These are phyloP conservation scores for Mangifera indica DNA, from an alignment of 345 rosid genomes.

Conservation along the genomic window DNA sequence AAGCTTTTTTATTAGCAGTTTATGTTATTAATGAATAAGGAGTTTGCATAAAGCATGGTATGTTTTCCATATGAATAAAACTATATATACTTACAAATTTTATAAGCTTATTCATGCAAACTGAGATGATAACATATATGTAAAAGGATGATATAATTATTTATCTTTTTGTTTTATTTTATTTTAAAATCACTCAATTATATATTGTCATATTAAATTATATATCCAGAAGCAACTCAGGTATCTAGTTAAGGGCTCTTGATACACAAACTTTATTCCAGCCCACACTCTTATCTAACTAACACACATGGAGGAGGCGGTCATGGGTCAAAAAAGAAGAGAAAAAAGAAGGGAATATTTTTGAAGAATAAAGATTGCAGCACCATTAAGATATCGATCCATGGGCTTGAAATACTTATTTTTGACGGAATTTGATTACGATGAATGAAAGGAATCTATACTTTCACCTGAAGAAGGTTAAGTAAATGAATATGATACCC, in stretches of 20 bases:
- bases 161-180: too few species aligned
- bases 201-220: too few species aligned
- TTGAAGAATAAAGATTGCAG: too few species aligned
- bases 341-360: conserved; percentile 18
- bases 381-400: too few species aligned
- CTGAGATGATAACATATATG: too few species aligned
- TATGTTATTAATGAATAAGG: background rate
- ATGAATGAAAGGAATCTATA: conserved; percentile 12
- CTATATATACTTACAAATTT: too few species aligned
- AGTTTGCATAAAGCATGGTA: background rate
- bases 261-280: background rate
- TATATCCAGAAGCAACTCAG: too few species aligned
- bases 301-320: background rate
- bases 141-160: too few species aligned
- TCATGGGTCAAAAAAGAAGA: conserved; percentile 19
- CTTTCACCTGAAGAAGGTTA: background rate
- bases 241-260: background rate
- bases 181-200: too few species aligned
- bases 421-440: conserved; percentile 1
- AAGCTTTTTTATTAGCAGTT: background rate
- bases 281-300: too few species aligned
- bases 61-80: too few species aligned
- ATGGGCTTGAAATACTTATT: conserved; percentile 8
- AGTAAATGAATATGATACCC: conserved; percentile 1
- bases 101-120: too few species aligned